Conservation (phyloP, 805 yeast species). For the Myxozyma melibiosi region DNA sequence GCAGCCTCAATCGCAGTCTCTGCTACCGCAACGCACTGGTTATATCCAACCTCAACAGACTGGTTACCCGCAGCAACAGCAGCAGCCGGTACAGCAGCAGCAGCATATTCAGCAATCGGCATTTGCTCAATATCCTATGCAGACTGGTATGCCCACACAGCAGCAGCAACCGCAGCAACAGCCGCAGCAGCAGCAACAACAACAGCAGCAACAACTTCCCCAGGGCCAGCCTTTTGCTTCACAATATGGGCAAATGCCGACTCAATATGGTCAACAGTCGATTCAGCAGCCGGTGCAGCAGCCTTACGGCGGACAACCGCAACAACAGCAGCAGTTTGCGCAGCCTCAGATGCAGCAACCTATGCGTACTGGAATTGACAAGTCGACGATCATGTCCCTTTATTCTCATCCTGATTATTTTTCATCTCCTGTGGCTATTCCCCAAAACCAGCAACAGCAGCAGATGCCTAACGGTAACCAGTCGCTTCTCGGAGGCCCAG, state of each 20-base stretch:
- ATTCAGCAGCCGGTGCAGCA: conserved; percentile 19
- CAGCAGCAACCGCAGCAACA: conserved; percentile 20
- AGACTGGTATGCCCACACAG: conserved; percentile 16
- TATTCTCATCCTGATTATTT: conserved; percentile 32
- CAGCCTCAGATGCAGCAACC: conserved; percentile 26
- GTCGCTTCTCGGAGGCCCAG: conserved; percentile 14
- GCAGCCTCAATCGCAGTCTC: conserved; percentile 3
- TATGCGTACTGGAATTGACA: conserved; percentile 29
- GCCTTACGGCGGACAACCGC: conserved; percentile 24
- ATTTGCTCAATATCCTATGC: conserved; percentile 5
- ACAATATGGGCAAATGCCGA: conserved; percentile 2
- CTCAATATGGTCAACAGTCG: conserved; percentile 17
- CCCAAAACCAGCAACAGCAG: conserved; percentile 9
- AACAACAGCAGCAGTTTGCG: conserved; percentile 6
- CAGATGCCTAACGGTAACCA: conserved; percentile 13
- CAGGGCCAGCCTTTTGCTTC: background rate
- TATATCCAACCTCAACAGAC: background rate
- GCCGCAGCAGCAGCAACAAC: conserved; percentile 18
- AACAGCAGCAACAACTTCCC: background rate
- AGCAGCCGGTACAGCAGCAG: conserved; percentile 2
- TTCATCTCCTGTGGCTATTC: conserved; percentile 31
- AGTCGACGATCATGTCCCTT: conserved; percentile 29
- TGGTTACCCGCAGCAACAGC: background rate
- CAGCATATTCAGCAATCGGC: conserved; percentile 9
- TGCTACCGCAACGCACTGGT: conserved; percentile 16